Evolutionary conservation across 2,329 filamentous ascomycete species (phyloP).

Genomic region (Colletotrichum sp.): DNA sequence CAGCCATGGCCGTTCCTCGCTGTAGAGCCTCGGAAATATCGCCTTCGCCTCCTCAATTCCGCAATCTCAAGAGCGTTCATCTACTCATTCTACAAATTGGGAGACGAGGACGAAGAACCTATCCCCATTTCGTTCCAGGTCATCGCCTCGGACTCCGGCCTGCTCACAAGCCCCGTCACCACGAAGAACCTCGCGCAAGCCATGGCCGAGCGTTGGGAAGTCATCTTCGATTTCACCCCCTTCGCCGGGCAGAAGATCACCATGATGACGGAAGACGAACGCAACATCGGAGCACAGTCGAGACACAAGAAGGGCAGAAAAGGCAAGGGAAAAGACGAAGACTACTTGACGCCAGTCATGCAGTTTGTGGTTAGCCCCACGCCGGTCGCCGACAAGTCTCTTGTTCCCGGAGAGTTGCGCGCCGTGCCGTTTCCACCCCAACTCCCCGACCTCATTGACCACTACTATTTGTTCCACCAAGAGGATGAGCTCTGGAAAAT

Average conservation of each 20-base stretch:
- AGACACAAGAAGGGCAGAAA: slow-evolving; percentile 21
- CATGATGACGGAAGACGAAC: slow-evolving; percentile 26
- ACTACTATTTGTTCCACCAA: slow-evolving; percentile 50
- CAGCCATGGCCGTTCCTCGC: slow-evolving; percentile 63
- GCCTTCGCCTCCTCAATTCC: slow-evolving; percentile 58
- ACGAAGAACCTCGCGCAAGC: slow-evolving; percentile 46
- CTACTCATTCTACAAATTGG: slow-evolving; percentile 46
- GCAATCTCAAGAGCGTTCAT: slow-evolving; percentile 51
- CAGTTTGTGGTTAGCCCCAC: slow-evolving; percentile 50
- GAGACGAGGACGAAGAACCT: slow-evolving; percentile 26
- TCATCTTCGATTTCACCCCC: slow-evolving; percentile 59
- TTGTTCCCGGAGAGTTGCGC: slow-evolving; percentile 37
- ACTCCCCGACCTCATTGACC: slow-evolving; percentile 37
- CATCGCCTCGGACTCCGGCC: slow-evolving; percentile 59
- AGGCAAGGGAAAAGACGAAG: slow-evolving; percentile 45
- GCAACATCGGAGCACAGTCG: not conserved
- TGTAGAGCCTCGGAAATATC: slow-evolving; percentile 65
- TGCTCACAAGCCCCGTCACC: slow-evolving; percentile 49
- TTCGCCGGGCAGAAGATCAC: slow-evolving; percentile 54
- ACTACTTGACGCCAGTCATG: slow-evolving; percentile 58
- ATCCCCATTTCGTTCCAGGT: slow-evolving; percentile 51
- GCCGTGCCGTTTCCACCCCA: slow-evolving; percentile 41
- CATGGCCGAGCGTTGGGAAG: slow-evolving; percentile 64
- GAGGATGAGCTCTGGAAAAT: slow-evolving; percentile 51
- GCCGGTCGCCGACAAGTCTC: slow-evolving; percentile 38